Conservation (phyloP, 345 rosid genomes). For the Angophora floribunda region DNA sequence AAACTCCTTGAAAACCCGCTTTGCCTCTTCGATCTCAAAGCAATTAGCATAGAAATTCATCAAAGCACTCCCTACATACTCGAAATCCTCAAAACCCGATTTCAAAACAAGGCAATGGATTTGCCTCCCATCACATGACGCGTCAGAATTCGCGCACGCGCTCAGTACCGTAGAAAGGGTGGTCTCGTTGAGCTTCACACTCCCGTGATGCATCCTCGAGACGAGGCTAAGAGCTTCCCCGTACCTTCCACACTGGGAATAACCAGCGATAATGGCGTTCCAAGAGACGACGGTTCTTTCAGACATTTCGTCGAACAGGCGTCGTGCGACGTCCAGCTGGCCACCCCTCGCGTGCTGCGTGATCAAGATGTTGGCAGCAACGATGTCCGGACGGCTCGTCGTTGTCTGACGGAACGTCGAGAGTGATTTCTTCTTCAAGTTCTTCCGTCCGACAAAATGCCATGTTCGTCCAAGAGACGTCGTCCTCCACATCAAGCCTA, state of each 20-base stretch:
- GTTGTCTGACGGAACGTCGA: background rate
- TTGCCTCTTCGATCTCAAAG: constrained; percentile 15
- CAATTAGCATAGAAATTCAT: constrained; percentile 31
- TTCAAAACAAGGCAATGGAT: constrained; percentile 28
- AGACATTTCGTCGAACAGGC: constrained; percentile 46
- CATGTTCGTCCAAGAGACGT: background rate
- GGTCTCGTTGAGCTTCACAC: constrained; percentile 17
- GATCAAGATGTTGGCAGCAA: constrained; percentile 22
- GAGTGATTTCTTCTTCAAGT: background rate
- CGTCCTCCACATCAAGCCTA: background rate
- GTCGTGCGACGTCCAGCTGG: constrained; percentile 19
- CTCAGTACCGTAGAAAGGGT: constrained; percentile 26
- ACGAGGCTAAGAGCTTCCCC: constrained; percentile 17
- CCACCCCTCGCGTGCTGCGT: background rate
- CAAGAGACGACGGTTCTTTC: constrained; percentile 29
- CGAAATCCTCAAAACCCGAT: constrained; percentile 24
- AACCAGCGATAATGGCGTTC: constrained; percentile 37
- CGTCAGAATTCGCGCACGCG: constrained; percentile 14
- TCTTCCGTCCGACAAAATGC: background rate
- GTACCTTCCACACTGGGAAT: constrained; percentile 22
- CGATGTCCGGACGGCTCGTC: background rate
- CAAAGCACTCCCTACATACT: constrained; percentile 36
- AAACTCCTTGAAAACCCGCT: constrained; percentile 27
- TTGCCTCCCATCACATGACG: constrained; percentile 18
- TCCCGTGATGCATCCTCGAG: constrained; percentile 17